phyloP scores from a whole-genome alignment of 768 basidiomycete genomes.

The Tulasnella sp. region DNA sequence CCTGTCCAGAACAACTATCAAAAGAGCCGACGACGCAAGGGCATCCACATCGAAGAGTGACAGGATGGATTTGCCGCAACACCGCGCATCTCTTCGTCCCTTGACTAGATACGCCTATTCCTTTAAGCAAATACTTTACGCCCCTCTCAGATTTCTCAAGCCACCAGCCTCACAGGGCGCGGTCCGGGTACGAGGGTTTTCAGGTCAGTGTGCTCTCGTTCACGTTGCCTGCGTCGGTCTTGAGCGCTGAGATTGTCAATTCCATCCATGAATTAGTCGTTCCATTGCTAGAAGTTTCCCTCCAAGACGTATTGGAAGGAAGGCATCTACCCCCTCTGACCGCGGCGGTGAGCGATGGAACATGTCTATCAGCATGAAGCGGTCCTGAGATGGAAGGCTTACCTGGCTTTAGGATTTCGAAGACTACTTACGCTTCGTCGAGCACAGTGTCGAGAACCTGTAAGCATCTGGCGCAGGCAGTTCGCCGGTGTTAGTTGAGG shows the following conservation, averaged over 20 bases:
- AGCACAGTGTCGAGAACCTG: slow-evolving; percentile 9
- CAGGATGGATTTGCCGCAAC: too few species aligned
- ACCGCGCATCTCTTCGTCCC: too few species aligned
- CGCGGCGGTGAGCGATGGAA: neutral
- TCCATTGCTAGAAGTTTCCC: slow-evolving; percentile 3
- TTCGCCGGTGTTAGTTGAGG: neutral
- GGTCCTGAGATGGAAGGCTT: neutral
- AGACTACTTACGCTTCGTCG: slow-evolving; percentile 1
- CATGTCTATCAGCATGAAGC: neutral
- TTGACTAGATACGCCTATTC: neutral
- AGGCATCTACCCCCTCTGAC: slow-evolving; percentile 12
- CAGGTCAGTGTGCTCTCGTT: neutral
- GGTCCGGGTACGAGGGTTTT: neutral
- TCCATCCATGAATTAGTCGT: neutral
- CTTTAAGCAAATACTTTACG: neutral
- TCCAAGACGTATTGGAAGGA: slow-evolving; percentile 8
- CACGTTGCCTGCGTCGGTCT: neutral
- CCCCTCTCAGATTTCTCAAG: neutral
- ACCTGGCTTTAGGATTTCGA: slow-evolving; percentile 4
- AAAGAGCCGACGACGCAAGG: too few species aligned
- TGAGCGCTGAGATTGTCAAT: neutral
- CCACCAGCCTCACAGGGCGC: slow-evolving; percentile 1
- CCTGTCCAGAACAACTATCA: too few species aligned
- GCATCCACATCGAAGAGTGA: too few species aligned
- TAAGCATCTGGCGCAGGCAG: neutral